phyloP scores from a whole-genome alignment of 192 early-diverging fungal genomes.

The Umbelopsis sp. region DNA sequence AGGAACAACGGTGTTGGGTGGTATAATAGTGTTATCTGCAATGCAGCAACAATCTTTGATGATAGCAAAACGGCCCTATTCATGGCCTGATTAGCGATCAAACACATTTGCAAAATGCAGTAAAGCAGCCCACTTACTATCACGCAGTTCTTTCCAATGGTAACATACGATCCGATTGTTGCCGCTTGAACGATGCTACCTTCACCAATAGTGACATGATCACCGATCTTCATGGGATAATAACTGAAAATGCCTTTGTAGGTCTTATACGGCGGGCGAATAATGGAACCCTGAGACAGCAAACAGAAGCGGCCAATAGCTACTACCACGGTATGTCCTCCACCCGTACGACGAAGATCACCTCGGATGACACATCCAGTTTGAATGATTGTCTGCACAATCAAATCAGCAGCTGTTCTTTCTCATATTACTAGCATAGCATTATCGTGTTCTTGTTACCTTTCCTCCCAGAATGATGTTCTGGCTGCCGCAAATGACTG shows the following conservation, averaged over 20 bases:
- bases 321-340: slow-evolving; percentile 85
- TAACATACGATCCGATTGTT: slow-evolving; percentile 85
- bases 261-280: slow-evolving; percentile 94
- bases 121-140: slow-evolving; percentile 65
- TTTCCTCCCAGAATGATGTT: slow-evolving; percentile 97
- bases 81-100: background rate
- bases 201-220: slow-evolving; percentile 88
- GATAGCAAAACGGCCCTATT: slow-evolving; percentile 88
- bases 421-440: background rate
- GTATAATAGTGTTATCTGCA: slow-evolving; percentile 87
- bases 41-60: slow-evolving; percentile 95
- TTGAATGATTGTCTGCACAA: slow-evolving; percentile 87
- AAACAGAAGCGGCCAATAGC: slow-evolving; percentile 92
- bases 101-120: background rate
- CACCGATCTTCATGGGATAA: slow-evolving; percentile 97
- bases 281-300: slow-evolving; percentile 71
- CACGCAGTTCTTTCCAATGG: slow-evolving; percentile 92
- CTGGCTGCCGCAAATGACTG: slow-evolving; percentile 91
- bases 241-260: slow-evolving; percentile 83
- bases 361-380: slow-evolving; percentile 90
- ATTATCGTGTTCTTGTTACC: slow-evolving; percentile 45
- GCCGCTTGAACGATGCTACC: slow-evolving; percentile 91
- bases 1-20: slow-evolving; percentile 90
- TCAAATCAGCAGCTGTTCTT: background rate
- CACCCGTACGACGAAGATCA: slow-evolving; percentile 87